phyloP scores from a whole-genome alignment of 495 filamentous ascomycete genomes.

The Neurospora intermedia region DNA sequence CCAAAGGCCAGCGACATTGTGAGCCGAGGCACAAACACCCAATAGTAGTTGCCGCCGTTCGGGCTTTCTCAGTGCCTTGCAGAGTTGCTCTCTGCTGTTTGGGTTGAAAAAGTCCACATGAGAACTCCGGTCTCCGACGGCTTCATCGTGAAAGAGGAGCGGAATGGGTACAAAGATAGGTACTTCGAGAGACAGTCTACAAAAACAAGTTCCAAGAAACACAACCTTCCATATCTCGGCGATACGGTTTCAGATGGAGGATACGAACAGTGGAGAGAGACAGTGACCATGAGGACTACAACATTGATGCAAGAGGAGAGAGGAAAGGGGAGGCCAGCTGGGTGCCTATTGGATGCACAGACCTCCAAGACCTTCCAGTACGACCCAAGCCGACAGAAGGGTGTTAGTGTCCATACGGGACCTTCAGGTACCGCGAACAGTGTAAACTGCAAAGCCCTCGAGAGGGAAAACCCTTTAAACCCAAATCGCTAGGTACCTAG shows the following conservation, averaged over 20 bases:
- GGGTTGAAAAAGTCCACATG: not conserved
- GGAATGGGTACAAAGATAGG: not conserved
- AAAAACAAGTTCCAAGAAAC: not conserved
- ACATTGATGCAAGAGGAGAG: not conserved
- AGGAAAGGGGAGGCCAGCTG: not conserved
- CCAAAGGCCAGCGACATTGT: not conserved
- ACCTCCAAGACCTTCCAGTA: not conserved
- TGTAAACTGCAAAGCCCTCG: not conserved
- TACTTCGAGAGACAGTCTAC: not conserved
- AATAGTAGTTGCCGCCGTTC: not conserved
- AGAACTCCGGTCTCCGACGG: not conserved
- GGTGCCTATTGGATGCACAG: not conserved
- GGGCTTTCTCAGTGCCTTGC: not conserved
- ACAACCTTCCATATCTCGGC: not conserved
- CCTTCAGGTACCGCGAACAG: not conserved
- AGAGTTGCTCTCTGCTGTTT: not conserved
- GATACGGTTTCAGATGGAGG: not conserved
- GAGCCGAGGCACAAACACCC: not conserved
- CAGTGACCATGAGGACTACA: not conserved
- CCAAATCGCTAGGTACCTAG: not conserved
- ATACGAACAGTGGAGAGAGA: not conserved
- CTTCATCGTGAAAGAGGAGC: not conserved
- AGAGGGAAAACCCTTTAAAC: not conserved
- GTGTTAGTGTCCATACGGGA: not conserved
- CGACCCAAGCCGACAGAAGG: not conserved